Conservation (phyloP, 306 rosid species). For the Begonia loranthoides region DNA sequence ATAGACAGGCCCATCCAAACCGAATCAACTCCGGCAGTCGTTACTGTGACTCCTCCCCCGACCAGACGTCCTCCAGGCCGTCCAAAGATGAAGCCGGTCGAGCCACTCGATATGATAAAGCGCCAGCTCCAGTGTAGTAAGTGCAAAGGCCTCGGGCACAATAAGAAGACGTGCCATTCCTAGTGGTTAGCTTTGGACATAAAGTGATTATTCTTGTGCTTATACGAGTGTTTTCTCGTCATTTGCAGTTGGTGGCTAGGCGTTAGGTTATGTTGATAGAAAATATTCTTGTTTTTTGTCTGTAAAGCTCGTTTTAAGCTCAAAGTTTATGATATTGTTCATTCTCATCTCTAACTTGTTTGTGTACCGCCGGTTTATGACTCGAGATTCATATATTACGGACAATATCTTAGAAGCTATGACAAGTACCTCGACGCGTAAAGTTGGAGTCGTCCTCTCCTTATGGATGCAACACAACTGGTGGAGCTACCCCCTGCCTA, state of each 20-base stretch:
- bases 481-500: too few species aligned
- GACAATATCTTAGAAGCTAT: too few species aligned
- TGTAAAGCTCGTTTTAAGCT: too few species aligned
- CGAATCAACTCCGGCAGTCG: constrained; percentile 23
- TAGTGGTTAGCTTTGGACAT: constrained; percentile 15
- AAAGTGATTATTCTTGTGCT: constrained; percentile 13
- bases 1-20: constrained; percentile 42
- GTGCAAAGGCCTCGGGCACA: constrained; percentile 97
- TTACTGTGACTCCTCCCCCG: constrained; percentile 85
- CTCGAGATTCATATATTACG: too few species aligned
- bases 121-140: constrained; percentile 93
- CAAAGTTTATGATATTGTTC: too few species aligned
- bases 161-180: constrained; percentile 74
- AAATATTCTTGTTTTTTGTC: background rate
- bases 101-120: constrained; percentile 59
- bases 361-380: too few species aligned
- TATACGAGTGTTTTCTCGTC: background rate
- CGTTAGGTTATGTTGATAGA: background rate
- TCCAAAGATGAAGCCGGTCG: constrained; percentile 64
- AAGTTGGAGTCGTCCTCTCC: too few species aligned
- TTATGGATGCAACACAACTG: too few species aligned
- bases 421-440: too few species aligned
- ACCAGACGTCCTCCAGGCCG: constrained; percentile 92
- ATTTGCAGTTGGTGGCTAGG: constrained; percentile 1
- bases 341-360: too few species aligned